These are phyloP conservation scores for Ustilago crameri DNA, from an alignment of 1,284 basidiomycete genomes.

Conservation along the genomic window DNA sequence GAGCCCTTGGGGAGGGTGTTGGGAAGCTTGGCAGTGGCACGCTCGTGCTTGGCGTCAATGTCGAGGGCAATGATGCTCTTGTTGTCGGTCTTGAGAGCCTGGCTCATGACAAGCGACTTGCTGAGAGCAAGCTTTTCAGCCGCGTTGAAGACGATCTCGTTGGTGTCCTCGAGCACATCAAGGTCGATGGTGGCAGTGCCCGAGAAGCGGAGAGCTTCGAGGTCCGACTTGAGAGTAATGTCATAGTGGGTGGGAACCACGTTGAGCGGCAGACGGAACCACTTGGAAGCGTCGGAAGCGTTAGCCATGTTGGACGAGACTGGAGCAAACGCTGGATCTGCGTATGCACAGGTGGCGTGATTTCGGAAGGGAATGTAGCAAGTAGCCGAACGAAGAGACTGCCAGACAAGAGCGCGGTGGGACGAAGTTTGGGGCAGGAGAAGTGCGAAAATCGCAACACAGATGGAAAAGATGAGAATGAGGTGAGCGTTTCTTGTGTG, in stretches of 20 bases:
- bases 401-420: conserved; percentile 1
- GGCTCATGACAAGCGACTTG: conserved; percentile 75
- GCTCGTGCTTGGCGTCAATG: conserved; percentile 68
- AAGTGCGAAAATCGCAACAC: conserved; percentile 21
- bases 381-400: conserved; percentile 28
- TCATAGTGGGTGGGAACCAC: conserved; percentile 84
- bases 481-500: conserved; percentile 33
- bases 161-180: conserved; percentile 77
- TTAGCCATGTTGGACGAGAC: conserved; percentile 48
- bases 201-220: conserved; percentile 78
- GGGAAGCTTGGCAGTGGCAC: conserved; percentile 56
- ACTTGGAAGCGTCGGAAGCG: conserved; percentile 54
- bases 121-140: conserved; percentile 77
- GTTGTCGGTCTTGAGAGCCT: conserved; percentile 74
- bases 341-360: conserved; percentile 42
- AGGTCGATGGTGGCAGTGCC: conserved; percentile 85
- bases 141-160: conserved; percentile 68
- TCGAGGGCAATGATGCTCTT: conserved; percentile 71
- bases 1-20: conserved; percentile 55
- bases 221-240: conserved; percentile 81
- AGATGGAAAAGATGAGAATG: conserved; percentile 21
- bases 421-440: conserved; percentile 3
- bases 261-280: conserved; percentile 79
- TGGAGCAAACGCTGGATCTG: conserved; percentile 36
- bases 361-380: conserved; percentile 18